Conservation (phyloP, 2,329 filamentous ascomycete genomes). For the Botrytis medusae region DNA sequence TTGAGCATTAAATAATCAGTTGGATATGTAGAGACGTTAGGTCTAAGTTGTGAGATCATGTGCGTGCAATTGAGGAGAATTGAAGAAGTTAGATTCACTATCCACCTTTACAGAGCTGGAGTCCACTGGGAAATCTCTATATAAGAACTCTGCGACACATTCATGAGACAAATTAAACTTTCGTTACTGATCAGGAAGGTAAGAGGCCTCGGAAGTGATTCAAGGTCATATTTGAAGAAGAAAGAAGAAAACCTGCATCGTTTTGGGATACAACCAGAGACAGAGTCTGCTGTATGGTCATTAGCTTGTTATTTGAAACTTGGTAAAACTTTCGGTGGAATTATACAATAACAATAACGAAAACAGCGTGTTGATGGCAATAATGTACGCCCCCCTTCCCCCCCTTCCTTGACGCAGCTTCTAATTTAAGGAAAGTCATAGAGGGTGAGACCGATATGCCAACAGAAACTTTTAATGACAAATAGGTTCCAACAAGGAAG, state of each 20-base stretch:
- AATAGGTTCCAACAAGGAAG: not conserved
- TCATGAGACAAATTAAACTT: not conserved
- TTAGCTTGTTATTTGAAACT: rapidly evolving
- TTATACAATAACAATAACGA: not conserved
- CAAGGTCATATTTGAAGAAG: not conserved
- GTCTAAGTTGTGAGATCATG: not conserved
- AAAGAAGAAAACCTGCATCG: not conserved
- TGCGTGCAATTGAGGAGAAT: not conserved
- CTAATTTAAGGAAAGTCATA: rapidly evolving
- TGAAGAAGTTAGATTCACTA: not conserved
- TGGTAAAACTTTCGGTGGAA: rapidly evolving
- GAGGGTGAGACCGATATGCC: too few species aligned
- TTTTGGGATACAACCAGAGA: not conserved
- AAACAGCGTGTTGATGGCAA: not conserved
- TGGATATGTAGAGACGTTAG: not conserved
- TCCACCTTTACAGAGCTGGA: rapidly evolving
- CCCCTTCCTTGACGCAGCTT: too few species aligned
- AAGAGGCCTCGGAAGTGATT: not conserved
- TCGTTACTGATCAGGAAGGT: too few species aligned
- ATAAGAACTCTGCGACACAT: not conserved
- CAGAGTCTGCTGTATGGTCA: too few species aligned
- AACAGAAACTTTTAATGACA: rapidly evolving
- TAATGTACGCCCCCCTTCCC: not conserved
- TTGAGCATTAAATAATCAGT: not conserved
- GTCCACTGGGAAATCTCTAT: not conserved